phyloP scores from a whole-genome alignment of 2,329 filamentous ascomycete genomes.

The Penicillium occitanis region DNA sequence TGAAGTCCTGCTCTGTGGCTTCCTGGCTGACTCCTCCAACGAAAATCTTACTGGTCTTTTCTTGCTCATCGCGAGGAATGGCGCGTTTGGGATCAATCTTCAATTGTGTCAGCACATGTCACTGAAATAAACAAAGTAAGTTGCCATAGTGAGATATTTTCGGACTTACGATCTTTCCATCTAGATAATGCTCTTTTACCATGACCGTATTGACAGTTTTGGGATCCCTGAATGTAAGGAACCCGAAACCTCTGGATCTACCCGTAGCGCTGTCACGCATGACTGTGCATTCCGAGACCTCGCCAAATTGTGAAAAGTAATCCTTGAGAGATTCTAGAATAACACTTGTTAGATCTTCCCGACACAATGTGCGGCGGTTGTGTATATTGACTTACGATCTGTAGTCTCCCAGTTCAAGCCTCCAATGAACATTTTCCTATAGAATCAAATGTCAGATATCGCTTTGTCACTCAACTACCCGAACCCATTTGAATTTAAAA shows the following conservation, averaged over 20 bases:
- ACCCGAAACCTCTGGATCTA: constrained; percentile 92
- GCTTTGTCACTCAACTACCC: background rate
- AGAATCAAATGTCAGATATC: constrained; percentile 34
- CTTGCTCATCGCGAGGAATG: constrained; percentile 95
- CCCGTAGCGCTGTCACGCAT: constrained; percentile 96
- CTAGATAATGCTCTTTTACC: constrained; percentile 98
- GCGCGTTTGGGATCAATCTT: constrained; percentile 98
- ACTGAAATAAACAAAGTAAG: background rate
- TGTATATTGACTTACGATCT: constrained; percentile 68
- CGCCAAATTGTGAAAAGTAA: constrained; percentile 97
- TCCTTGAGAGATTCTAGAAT: constrained; percentile 86
- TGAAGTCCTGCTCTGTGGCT: constrained; percentile 93
- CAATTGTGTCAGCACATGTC: constrained; percentile 28
- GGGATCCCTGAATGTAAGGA: constrained; percentile 95
- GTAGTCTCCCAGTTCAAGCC: constrained; percentile 99
- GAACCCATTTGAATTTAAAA: background rate
- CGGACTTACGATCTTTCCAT: constrained; percentile 90
- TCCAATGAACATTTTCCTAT: constrained; percentile 99
- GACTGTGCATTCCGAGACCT: constrained; percentile 97
- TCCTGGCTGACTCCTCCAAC: constrained; percentile 97
- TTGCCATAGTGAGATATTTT: background rate
- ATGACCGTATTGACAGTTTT: constrained; percentile 99
- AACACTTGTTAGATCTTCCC: background rate
- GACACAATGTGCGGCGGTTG: background rate
- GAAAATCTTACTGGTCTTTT: constrained; percentile 98